phyloP scores from a whole-genome alignment of 495 filamentous ascomycete genomes.

The Penicillium longicatenatum region DNA sequence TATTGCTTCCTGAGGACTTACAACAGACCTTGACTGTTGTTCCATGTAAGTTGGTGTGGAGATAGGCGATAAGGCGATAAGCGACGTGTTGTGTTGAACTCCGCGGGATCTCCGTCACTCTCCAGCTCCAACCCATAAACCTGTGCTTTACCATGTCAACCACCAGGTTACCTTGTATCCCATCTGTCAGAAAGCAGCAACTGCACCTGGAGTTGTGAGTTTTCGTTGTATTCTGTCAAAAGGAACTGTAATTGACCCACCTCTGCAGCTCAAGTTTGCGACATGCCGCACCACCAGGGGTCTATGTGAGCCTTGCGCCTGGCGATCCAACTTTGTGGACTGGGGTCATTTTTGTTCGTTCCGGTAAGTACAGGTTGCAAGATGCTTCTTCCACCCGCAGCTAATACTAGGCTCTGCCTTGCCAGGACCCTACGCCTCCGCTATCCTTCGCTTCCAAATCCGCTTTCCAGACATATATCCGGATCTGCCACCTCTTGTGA shows the following conservation, averaged over 20 bases:
- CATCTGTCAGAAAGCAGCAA: slow-evolving; percentile 62
- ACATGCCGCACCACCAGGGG: slow-evolving; percentile 75
- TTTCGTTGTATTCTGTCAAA: neutral
- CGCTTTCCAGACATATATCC: slow-evolving; percentile 85
- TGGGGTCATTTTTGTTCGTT: slow-evolving; percentile 87
- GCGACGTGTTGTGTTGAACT: slow-evolving; percentile 4
- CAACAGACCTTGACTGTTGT: neutral
- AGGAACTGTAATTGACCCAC: slow-evolving; percentile 2
- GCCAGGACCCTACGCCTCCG: slow-evolving; percentile 81
- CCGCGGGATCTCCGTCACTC: neutral
- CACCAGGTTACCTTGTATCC: slow-evolving; percentile 42
- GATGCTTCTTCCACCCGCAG: neutral
- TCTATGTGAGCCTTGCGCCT: slow-evolving; percentile 83
- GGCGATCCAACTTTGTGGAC: slow-evolving; percentile 80
- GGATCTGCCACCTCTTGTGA: slow-evolving; percentile 75
- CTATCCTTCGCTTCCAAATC: slow-evolving; percentile 87
- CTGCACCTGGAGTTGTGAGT: slow-evolving; percentile 77
- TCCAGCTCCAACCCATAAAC: neutral
- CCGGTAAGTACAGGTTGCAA: slow-evolving; percentile 55
- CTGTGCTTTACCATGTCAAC: slow-evolving; percentile 38
- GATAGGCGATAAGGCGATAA: slow-evolving; percentile 3
- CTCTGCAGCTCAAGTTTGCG: slow-evolving; percentile 72
- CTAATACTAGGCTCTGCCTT: neutral
- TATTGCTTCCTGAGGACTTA: no score
- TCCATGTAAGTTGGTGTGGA: no score